Evolutionary conservation across 352 stramenopile genomes (phyloP).

Genomic region (Saprolegnia parasitica): DNA sequence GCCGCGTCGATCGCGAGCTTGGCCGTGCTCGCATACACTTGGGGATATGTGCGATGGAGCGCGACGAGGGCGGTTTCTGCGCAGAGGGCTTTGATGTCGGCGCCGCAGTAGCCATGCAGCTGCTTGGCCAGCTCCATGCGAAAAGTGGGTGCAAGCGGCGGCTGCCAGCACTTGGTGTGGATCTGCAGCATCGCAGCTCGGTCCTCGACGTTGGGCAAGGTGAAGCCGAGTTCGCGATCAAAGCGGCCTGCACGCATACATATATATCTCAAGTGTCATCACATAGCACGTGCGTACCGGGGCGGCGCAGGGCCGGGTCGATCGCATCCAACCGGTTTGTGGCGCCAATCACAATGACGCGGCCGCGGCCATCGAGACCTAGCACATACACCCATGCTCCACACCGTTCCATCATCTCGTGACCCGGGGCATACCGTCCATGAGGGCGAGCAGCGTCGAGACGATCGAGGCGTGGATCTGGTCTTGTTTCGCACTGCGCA

Average conservation of each 20-base stretch:
- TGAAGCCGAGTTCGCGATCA: slow-evolving; percentile 88
- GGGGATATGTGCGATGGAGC: slow-evolving; percentile 77
- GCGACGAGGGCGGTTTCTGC: slow-evolving; percentile 85
- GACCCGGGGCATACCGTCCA: slow-evolving; percentile 62
- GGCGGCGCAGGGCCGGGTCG: slow-evolving; percentile 92
- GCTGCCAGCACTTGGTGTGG: slow-evolving; percentile 85
- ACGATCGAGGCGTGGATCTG: slow-evolving; percentile 93
- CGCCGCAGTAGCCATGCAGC: slow-evolving; percentile 87
- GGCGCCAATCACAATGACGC: slow-evolving; percentile 96
- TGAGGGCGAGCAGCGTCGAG: slow-evolving; percentile 88
- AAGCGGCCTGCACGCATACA: slow-evolving; percentile 62
- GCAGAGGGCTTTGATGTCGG: slow-evolving; percentile 89
- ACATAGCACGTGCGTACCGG: slow-evolving; percentile 37
- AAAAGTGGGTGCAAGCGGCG: slow-evolving; percentile 51
- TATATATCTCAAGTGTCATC: not conserved
- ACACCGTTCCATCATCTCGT: not conserved
- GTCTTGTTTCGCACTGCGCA: slow-evolving; percentile 90
- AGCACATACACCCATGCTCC: not conserved
- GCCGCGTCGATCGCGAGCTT: slow-evolving; percentile 73
- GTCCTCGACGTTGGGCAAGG: slow-evolving; percentile 75
- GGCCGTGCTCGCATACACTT: slow-evolving; percentile 79
- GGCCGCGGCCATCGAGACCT: slow-evolving; percentile 65
- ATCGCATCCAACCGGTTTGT: slow-evolving; percentile 97
- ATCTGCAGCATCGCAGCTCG: slow-evolving; percentile 85
- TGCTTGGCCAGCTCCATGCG: slow-evolving; percentile 71